Percentiles rank a stretch among this genome's conserved stretches.
These are phyloP conservation scores for Phaeotremella skinneri DNA, from an alignment of 768 basidiomycete genomes.

Conservation along the genomic window DNA sequence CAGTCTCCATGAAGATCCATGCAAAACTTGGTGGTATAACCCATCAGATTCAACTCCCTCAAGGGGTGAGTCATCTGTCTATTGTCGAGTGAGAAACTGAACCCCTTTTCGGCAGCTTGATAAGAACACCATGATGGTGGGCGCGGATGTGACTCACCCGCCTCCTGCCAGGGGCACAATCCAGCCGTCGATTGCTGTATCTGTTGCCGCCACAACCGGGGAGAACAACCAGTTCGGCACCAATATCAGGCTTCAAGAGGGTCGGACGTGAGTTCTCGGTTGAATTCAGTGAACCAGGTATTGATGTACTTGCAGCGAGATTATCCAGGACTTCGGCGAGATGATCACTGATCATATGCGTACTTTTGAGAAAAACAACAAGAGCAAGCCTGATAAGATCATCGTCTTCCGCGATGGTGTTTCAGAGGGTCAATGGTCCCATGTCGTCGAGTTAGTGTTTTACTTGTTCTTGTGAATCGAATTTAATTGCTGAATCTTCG, in stretches of 20 bases:
- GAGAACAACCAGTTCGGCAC: conserved; percentile 35
- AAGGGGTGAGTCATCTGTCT: conserved; percentile 28
- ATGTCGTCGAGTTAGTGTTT: conserved; percentile 39
- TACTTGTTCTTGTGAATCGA: background rate
- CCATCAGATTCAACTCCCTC: conserved; percentile 28
- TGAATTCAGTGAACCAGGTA: background rate
- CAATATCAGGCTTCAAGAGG: conserved; percentile 47
- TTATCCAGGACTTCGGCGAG: conserved; percentile 42
- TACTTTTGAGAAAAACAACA: conserved; percentile 42
- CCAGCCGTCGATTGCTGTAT: conserved; percentile 43
- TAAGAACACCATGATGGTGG: conserved; percentile 40
- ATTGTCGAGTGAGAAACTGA: background rate
- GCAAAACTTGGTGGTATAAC: conserved; percentile 51
- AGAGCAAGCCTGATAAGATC: conserved; percentile 39
- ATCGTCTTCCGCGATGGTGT: conserved; percentile 52
- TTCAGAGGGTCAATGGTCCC: conserved; percentile 48
- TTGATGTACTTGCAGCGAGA: conserved; percentile 35
- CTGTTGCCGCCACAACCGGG: conserved; percentile 34
- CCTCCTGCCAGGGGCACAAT: conserved; percentile 31
- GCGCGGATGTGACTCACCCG: conserved; percentile 44
- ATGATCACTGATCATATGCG: conserved; percentile 43
- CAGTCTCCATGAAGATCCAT: conserved; percentile 50
- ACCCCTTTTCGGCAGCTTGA: conserved; percentile 15
- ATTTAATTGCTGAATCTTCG: background rate
- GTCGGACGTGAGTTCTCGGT: conserved; percentile 36